phyloP scores from a whole-genome alignment of 352 stramenopile genomes.

The Globisporangium emineosum region DNA sequence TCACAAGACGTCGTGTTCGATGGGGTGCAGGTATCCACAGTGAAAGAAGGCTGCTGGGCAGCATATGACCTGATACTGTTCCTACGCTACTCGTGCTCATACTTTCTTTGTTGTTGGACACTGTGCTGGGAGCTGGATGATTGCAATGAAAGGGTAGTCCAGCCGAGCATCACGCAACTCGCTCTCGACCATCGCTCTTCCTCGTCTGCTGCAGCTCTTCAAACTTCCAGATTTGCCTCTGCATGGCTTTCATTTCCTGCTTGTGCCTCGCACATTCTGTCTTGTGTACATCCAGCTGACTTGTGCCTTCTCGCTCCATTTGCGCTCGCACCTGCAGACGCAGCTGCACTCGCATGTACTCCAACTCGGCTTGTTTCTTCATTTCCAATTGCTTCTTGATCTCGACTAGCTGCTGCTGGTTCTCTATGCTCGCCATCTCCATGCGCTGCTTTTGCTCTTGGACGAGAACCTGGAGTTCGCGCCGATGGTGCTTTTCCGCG shows the following conservation, averaged over 20 bases:
- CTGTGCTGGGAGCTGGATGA: background rate
- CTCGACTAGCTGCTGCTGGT: slow-evolving; percentile 21
- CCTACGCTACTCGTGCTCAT: no score
- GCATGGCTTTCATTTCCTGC: background rate
- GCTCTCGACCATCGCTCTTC: background rate
- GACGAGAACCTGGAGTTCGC: slow-evolving; percentile 21
- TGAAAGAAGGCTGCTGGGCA: no score
- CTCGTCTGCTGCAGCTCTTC: background rate
- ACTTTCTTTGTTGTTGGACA: background rate
- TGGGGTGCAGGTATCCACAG: no score
- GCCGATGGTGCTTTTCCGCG: slow-evolving; percentile 23
- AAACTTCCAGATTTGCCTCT: background rate
- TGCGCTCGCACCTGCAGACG: slow-evolving; percentile 35
- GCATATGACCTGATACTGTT: no score
- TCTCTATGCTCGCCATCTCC: slow-evolving; percentile 26
- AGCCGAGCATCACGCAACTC: background rate
- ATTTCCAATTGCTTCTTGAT: slow-evolving; percentile 26
- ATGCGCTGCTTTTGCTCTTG: slow-evolving; percentile 21
- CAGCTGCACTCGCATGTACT: slow-evolving; percentile 36
- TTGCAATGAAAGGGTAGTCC: background rate
- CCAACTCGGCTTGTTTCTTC: slow-evolving; percentile 33
- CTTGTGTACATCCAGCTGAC: background rate
- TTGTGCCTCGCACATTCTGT: background rate
- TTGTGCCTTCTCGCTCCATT: slow-evolving; percentile 17
- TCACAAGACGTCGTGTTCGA: no score